Conservation (phyloP, 1,284 basidiomycete species). For the Macrocystidia cucumis region DNA sequence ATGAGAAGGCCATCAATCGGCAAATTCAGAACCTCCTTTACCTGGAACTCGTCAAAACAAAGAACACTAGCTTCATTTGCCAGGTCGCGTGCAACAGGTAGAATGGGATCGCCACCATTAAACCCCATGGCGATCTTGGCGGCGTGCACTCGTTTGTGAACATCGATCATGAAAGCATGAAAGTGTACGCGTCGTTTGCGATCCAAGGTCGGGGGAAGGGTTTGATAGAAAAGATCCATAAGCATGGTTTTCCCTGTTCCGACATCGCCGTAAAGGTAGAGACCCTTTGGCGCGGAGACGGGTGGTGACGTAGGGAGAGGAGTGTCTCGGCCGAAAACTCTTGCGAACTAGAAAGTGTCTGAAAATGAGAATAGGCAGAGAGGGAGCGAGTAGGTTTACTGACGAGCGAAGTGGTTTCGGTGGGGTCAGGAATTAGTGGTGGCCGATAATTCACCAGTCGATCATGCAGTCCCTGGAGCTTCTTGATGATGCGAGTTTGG, state of each 20-base stretch:
- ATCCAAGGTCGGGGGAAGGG: slow-evolving; percentile 71
- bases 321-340: slow-evolving; percentile 47
- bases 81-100: slow-evolving; percentile 84
- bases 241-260: slow-evolving; percentile 98
- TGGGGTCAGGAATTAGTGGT: slow-evolving; percentile 44
- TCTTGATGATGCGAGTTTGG: slow-evolving; percentile 79
- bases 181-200: slow-evolving; percentile 91
- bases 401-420: slow-evolving; percentile 35
- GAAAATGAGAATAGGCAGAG: slow-evolving; percentile 5
- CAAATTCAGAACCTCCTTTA: slow-evolving; percentile 22
- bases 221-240: slow-evolving; percentile 97
- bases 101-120: slow-evolving; percentile 76
- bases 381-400: slow-evolving; percentile 16
- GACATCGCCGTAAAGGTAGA: slow-evolving; percentile 97
- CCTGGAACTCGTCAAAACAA: slow-evolving; percentile 99
- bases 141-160: slow-evolving; percentile 87
- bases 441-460: slow-evolving; percentile 69
- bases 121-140: slow-evolving; percentile 65
- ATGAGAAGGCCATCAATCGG: neutral
- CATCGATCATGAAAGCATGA: slow-evolving; percentile 98
- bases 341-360: slow-evolving; percentile 44
- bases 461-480: slow-evolving; percentile 77
- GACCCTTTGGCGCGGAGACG: slow-evolving; percentile 68
- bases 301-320: slow-evolving; percentile 33
- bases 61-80: slow-evolving; percentile 82